phyloP scores from a whole-genome alignment of 1,284 basidiomycete genomes.

The Microbotryum lychnidis-dioicae region DNA sequence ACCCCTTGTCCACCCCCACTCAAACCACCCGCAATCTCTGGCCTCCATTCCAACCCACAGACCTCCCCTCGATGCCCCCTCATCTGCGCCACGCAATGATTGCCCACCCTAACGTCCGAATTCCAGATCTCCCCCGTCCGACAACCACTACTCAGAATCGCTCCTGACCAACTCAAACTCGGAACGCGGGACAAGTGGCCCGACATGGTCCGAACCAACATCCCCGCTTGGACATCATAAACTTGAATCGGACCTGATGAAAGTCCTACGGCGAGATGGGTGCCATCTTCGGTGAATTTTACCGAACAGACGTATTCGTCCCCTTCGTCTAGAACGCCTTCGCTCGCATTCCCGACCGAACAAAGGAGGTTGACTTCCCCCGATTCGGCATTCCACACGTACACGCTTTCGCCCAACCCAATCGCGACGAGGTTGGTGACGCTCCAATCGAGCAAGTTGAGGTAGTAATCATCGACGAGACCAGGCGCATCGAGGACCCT shows the following conservation, averaged over 20 bases:
- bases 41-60: slow-evolving; percentile 48
- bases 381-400: slow-evolving; percentile 88
- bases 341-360: slow-evolving; percentile 35
- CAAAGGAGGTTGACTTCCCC: slow-evolving; percentile 68
- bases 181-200: slow-evolving; percentile 72
- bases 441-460: slow-evolving; percentile 89
- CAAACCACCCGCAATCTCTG: slow-evolving; percentile 29
- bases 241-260: slow-evolving; percentile 84
- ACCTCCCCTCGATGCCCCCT: slow-evolving; percentile 84
- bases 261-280: slow-evolving; percentile 75
- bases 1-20: slow-evolving; percentile 33
- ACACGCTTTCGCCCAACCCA: slow-evolving; percentile 70
- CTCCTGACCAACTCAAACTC: slow-evolving; percentile 73
- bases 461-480: slow-evolving; percentile 93
- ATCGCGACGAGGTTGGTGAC: slow-evolving; percentile 78
- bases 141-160: slow-evolving; percentile 78
- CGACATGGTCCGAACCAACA: slow-evolving; percentile 76
- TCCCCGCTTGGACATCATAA: slow-evolving; percentile 81
- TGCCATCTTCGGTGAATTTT: slow-evolving; percentile 79
- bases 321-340: slow-evolving; percentile 36
- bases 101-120: slow-evolving; percentile 78
- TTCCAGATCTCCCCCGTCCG: slow-evolving; percentile 88
- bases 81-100: slow-evolving; percentile 82
- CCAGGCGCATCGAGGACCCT: slow-evolving; percentile 91
- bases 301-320: slow-evolving; percentile 67